Conservation (phyloP, 2,329 filamentous ascomycete species). For the Colletotrichum limetticola region DNA sequence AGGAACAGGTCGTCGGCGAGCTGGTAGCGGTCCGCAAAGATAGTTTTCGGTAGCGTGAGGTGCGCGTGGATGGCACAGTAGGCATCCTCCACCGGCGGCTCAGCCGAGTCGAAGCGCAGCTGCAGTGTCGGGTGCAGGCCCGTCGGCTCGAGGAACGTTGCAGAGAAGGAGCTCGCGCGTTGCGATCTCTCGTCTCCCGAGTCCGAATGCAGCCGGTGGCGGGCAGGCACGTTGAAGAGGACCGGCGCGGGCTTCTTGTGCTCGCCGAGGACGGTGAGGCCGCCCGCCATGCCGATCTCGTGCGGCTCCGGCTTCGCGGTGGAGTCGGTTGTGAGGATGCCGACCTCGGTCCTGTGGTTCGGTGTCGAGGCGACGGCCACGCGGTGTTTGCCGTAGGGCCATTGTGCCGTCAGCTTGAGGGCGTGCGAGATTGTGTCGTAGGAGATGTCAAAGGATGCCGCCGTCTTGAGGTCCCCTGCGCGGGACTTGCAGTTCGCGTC, state of each 20-base stretch:
- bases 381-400: constrained; percentile 59
- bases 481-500: constrained; percentile 61
- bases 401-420: constrained; percentile 73
- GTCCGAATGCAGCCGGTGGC: constrained; percentile 72
- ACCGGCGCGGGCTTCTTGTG: constrained; percentile 78
- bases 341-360: constrained; percentile 78
- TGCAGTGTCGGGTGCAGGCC: constrained; percentile 87
- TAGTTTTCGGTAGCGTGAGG: constrained; percentile 80
- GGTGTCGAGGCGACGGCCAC: constrained; percentile 53
- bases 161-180: constrained; percentile 61
- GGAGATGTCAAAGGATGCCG: constrained; percentile 79
- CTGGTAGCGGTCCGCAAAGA: constrained; percentile 92
- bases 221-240: constrained; percentile 84
- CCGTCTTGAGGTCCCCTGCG: constrained; percentile 57
- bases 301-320: constrained; percentile 70
- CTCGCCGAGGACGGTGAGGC: constrained; percentile 82
- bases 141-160: constrained; percentile 74
- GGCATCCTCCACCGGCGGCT: constrained; percentile 62
- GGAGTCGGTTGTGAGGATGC: constrained; percentile 76
- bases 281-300: constrained; percentile 82
- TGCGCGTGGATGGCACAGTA: constrained; percentile 81
- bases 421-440: constrained; percentile 76
- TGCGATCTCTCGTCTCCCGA: constrained; percentile 42
- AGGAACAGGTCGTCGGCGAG: constrained; percentile 81
- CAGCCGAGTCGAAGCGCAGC: constrained; percentile 67